Base-by-base conservation (phyloP, 176 grass and related monocot genomes). In the Dendrocalamus sinicus region DNA sequence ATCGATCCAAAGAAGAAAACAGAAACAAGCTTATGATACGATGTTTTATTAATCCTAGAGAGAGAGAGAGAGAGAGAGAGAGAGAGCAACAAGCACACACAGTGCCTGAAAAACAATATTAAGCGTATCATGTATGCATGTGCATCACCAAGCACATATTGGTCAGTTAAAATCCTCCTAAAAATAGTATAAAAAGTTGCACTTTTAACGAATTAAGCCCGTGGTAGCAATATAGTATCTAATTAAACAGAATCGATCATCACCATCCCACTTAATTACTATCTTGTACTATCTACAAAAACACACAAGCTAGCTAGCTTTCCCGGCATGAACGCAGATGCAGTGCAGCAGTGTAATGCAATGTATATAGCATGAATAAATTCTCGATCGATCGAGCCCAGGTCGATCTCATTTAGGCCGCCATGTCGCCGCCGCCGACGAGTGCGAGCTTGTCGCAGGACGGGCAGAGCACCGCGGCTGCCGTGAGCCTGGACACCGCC, bases 401-500 rank as follows among this genome's bases (percentile, higher is more conserved):
- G 11, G 23, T 6, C 13, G 28, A 3, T 47, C 14, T 47, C 14
- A 0, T 45, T 40, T 8, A 69, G 8, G 32, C 22, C 64, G 37
- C 9, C 48, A 1, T 13, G 64, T 12, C 63, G 59, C 32, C 30
- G 32, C 78, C 41, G 64, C 64, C 65, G 28, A 17, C 28, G 28
- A 35, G 63, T 28, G 63, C 13, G 50, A 43, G 65, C 79, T 23
- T 70, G 66, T n/a, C 40, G 65, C 79, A 57, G 32, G 22, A 55
- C 1, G 65, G 22, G n/a, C 79, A 81, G 23, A 39, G 81, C 41
- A 78, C 45, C 12, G 46, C 60, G n/a, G 79, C 14, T 8, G 75
- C 30, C 7, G 11, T 35, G 19, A 24, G 26, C 7, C 44, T 43
- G 20, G 71, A 46, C n/a, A 57, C 16, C 5, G 78, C 7, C 41